Conservation (phyloP, 208 protist species). For the Zelonia costaricensis region DNA sequence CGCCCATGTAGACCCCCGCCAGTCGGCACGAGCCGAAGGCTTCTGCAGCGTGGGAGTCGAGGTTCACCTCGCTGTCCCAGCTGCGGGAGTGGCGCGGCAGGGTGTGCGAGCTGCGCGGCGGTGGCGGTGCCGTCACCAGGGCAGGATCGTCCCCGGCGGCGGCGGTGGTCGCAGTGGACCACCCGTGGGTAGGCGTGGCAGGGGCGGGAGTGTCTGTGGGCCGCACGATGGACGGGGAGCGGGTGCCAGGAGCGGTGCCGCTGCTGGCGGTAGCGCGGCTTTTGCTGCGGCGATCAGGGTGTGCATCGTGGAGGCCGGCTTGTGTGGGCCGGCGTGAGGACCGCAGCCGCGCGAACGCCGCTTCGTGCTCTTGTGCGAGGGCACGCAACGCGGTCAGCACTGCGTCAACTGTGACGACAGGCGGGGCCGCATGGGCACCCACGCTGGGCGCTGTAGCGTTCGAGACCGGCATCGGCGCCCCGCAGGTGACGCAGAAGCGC, state of each 20-base stretch:
- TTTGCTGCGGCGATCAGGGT: neutral
- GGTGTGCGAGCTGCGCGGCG: constrained; percentile 29
- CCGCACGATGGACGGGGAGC: constrained; percentile 19
- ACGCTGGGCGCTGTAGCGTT: neutral
- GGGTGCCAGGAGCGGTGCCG: neutral
- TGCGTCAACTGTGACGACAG: too few relatives aligned
- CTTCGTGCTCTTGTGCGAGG: too few relatives aligned
- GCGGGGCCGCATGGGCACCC: too few relatives aligned
- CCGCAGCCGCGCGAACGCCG: too few relatives aligned
- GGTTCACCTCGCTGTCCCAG: constrained; percentile 11
- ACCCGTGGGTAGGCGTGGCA: neutral
- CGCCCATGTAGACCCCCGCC: too few relatives aligned
- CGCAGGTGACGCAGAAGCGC: constrained; percentile 6
- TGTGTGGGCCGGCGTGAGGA: too few relatives aligned
- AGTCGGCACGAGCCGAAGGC: too few relatives aligned
- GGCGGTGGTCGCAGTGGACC: neutral
- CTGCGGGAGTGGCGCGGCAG: constrained; percentile 27
- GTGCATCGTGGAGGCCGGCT: too few relatives aligned
- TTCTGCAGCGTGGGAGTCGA: neutral
- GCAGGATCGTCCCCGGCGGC: neutral
- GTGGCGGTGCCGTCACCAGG: neutral
- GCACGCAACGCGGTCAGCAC: too few relatives aligned
- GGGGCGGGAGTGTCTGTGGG: neutral
- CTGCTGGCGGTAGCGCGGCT: neutral
- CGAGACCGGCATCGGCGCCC: neutral